Evolutionary conservation across 352 stramenopile species (phyloP), one percentile per base, ranked within the genome.

Genomic region (Phytopythium montanum): DNA sequence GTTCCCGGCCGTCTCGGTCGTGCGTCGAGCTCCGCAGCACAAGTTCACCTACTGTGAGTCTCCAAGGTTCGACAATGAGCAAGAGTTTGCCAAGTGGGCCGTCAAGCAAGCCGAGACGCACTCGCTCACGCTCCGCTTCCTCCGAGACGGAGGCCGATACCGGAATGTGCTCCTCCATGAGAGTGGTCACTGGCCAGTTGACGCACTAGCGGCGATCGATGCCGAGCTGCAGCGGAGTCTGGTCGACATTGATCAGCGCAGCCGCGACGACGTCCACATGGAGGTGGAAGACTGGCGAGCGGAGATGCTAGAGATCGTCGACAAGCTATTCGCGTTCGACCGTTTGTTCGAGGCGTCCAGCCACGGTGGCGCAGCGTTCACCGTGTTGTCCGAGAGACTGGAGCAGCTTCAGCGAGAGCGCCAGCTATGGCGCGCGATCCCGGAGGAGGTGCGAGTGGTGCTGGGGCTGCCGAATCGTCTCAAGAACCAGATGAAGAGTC

Each of bases 301-400:
- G 0, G 53, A 21, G n/a, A 4, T 79, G 10, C 10, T 79, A 12
- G 25, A 18, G 0, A 29, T 66, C 21, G 52, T 61, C 2, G 50
- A 63, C 13, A 63, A 36, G 13, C 49, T 83, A 18, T 81, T 84
- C 21, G 60, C 66, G 14, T 51, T 87, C 33, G 66, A 81, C 3
- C 12, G 74, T 10, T 16, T 81, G 16, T 26, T 69, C 42, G 57
- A 67, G 8, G 59, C 29, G 5, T 10, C 21, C 2, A 65, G 66
- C 36, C 18, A n/a, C 2, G 54, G 64, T 9, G 28, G 31, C 2
- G 61, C 56, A 2, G n/a, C n/a, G n/a, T n/a, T n/a, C n/a, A n/a
- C n/a, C n/a, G n/a, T n/a, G n/a, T n/a, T n/a, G n/a, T n/a, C n/a
- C n/a, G n/a, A n/a, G n/a, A n/a, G 64, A 68, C 25, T 76, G 68